A percentile compares a stretch with the other conserved stretches of the same genome.
phyloP scores from a whole-genome alignment of 2,329 filamentous ascomycete species.

The Botryotinia calthae region DNA sequence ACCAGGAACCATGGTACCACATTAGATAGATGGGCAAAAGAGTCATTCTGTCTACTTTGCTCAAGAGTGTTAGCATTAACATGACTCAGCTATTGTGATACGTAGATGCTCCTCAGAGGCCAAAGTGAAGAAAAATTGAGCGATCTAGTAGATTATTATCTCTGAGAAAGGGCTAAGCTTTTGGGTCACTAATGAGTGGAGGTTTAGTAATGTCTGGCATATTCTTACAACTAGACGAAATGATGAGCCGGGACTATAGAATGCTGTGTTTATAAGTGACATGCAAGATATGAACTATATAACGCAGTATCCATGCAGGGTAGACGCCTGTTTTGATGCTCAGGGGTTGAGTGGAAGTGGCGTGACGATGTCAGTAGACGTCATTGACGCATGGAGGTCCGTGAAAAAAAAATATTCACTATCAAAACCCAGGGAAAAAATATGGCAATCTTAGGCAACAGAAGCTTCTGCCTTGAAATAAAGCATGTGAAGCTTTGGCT shows the following conservation, averaged over 20 bases:
- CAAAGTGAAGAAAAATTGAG: neutral
- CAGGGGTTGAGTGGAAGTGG: neutral
- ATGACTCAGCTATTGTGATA: neutral
- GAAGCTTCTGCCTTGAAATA: neutral
- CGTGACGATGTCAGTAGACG: neutral
- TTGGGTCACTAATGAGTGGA: neutral
- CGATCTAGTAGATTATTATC: neutral
- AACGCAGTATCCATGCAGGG: neutral
- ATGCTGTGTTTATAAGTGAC: neutral
- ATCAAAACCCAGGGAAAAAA: too few species aligned
- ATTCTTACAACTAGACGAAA: neutral
- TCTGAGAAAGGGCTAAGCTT: neutral
- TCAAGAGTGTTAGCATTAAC: neutral
- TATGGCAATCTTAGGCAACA: neutral
- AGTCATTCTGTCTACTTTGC: neutral
- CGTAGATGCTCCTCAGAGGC: neutral
- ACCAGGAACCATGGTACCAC: neutral
- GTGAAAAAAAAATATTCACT: neutral
- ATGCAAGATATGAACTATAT: neutral
- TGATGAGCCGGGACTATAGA: neutral
- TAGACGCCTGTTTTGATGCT: neutral
- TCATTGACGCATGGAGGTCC: neutral
- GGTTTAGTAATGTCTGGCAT: neutral
- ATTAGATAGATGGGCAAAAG: neutral
- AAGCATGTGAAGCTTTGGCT: too few species aligned